Conservation (phyloP, 805 yeast genomes). For the Gaillardinia entomophila region DNA sequence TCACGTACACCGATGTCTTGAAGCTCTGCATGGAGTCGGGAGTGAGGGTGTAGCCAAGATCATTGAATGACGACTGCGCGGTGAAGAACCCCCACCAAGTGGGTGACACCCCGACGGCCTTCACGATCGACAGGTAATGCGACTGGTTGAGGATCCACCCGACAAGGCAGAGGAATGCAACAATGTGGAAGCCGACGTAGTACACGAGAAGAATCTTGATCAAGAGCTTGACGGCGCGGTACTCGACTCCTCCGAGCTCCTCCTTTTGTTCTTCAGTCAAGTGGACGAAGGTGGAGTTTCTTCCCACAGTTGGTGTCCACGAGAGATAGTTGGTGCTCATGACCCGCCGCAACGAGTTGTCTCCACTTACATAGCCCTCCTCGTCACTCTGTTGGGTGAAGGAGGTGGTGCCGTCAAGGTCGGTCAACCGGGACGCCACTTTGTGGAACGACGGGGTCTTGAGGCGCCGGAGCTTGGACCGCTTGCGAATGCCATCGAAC, state of each 20-base stretch:
- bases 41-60: constrained; percentile 77
- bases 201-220: constrained; percentile 59
- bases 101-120: constrained; percentile 58
- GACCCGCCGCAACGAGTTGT: constrained; percentile 10
- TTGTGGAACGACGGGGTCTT: no score
- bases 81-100: constrained; percentile 95
- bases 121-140: constrained; percentile 39
- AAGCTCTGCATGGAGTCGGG: constrained; percentile 76
- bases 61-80: constrained; percentile 73
- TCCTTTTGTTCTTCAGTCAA: constrained; percentile 79
- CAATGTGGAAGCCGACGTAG: constrained; percentile 70
- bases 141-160: constrained; percentile 47
- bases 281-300: constrained; percentile 87
- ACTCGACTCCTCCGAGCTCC: constrained; percentile 96
- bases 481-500: no score
- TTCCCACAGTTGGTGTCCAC: constrained; percentile 86
- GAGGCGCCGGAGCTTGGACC: no score
- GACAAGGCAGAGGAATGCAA: constrained; percentile 47
- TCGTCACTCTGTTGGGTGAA: constrained; percentile 5
- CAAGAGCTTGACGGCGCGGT: constrained; percentile 77
- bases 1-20: constrained; percentile 55
- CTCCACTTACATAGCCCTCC: constrained; percentile 9
- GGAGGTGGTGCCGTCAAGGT: not conserved
- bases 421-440: not conserved
- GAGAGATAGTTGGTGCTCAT: constrained; percentile 70